Conservation (phyloP, 257 asterid species). For the Jacaranda copaia region DNA sequence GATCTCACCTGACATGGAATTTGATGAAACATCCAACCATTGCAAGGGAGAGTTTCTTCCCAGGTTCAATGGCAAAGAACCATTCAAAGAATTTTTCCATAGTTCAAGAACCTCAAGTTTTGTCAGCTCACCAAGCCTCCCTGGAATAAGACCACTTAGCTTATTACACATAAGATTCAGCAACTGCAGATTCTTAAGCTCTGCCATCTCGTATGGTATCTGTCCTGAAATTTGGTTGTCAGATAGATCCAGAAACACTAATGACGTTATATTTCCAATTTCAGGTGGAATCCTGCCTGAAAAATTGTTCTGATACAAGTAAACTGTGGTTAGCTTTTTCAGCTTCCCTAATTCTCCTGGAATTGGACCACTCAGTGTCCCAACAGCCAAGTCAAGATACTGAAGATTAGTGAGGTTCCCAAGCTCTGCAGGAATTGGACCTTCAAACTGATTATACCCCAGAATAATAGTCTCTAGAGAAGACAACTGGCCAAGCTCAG, state of each 20-base stretch:
- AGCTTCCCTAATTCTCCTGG: constrained; percentile 68
- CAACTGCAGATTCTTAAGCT: constrained; percentile 62
- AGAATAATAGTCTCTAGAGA: constrained; percentile 63
- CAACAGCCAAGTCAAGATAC: constrained; percentile 79
- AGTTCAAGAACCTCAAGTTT: constrained; percentile 72
- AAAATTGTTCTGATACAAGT: constrained; percentile 65
- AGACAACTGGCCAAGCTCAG: constrained; percentile 59
- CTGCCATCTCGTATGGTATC: constrained; percentile 66
- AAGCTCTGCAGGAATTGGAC: constrained; percentile 66
- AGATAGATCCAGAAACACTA: constrained; percentile 68
- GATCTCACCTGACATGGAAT: constrained; percentile 63
- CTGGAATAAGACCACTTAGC: constrained; percentile 64
- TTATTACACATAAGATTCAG: constrained; percentile 78
- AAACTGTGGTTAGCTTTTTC: constrained; percentile 60
- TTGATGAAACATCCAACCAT: constrained; percentile 84
- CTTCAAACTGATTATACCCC: constrained; percentile 75
- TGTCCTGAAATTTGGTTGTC: constrained; percentile 61
- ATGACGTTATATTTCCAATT: constrained; percentile 58
- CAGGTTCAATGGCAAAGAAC: constrained; percentile 63
- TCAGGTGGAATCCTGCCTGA: constrained; percentile 70
- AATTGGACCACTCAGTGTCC: constrained; percentile 62
- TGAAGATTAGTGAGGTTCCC: constrained; percentile 66
- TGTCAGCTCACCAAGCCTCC: constrained; percentile 49
- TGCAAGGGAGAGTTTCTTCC: constrained; percentile 64
- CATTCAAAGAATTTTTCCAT: constrained; percentile 67